A percentile compares a stretch with the other conserved stretches of the same genome.
These are phyloP conservation scores for Candida railenensis DNA, from an alignment of 805 yeast genomes.

Conservation along the genomic window DNA sequence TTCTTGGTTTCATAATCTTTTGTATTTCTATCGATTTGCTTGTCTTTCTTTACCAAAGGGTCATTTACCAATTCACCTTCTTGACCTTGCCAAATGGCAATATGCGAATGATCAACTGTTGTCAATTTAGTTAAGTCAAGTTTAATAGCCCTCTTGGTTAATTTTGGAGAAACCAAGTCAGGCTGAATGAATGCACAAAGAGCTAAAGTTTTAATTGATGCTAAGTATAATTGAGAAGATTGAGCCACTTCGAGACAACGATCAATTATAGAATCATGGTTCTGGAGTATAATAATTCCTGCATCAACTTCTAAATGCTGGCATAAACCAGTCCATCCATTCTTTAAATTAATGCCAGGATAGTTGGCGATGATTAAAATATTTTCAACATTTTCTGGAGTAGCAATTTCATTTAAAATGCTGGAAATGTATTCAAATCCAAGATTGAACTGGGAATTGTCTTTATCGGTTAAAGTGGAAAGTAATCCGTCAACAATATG, in stretches of 20 bases:
- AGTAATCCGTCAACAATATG: not conserved
- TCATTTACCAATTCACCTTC: conserved; percentile 73
- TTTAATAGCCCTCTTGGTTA: conserved; percentile 40
- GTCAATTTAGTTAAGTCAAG: conserved; percentile 23
- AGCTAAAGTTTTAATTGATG: conserved; percentile 49
- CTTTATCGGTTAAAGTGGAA: not conserved
- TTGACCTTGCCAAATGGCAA: conserved; percentile 63
- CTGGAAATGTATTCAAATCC: conserved; percentile 30
- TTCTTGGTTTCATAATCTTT: conserved; percentile 82
- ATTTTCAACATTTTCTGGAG: conserved; percentile 10
- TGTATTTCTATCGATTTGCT: conserved; percentile 62
- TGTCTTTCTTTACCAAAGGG: conserved; percentile 50
- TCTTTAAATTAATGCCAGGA: conserved; percentile 24
- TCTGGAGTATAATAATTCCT: conserved; percentile 45
- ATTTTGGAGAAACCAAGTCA: conserved; percentile 48
- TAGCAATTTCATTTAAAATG: conserved; percentile 37
- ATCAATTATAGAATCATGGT: conserved; percentile 21
- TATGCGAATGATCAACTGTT: conserved; percentile 46
- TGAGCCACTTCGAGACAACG: conserved; percentile 20
- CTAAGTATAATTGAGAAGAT: conserved; percentile 48
- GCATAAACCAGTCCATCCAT: conserved; percentile 79
- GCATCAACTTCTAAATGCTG: conserved; percentile 60
- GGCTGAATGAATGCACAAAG: conserved; percentile 61
- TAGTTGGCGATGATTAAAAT: conserved; percentile 14
- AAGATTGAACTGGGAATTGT: conserved; percentile 16